Evolutionary conservation across 306 rosid genomes (phyloP), one percentile per base, ranked within the genome.

Genomic region (Clitoria ternatea): DNA sequence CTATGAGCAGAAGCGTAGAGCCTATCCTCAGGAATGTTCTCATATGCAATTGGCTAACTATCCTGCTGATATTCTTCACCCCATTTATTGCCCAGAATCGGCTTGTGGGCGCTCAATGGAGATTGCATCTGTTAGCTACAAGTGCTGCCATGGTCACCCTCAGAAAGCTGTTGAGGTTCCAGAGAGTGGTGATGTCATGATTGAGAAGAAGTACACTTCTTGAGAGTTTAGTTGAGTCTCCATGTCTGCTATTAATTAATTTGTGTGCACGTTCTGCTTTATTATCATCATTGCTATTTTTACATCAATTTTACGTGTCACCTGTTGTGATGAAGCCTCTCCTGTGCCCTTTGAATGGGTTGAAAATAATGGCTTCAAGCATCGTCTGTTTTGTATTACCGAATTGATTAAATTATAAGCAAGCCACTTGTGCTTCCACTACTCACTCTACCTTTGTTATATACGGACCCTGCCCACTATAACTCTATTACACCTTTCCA

Each of bases 61-160:
- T 8, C 84, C 84, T 45, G 10, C 80, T 0, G 54, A 80, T 63
- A 70, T 74, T 44, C 47, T 62, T 36, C 80, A 69, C 10, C 77
- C 84, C 1, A 80, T 80, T 7, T 12, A 61, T 5, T 80, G 84
- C 60, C 84, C 84, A 1, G 73, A 74, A 43, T 17, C n/a, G 0
- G 0, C 0, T 2, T 80, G 84, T 62, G 70, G 84, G 7, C 18
- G 84, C 4, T 17, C 54, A 0, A 80, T 80, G 84, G 84, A 80
- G 9, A 80, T 74, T 6, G 76, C 68, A 0, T 42, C 80, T 44
- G 72, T 80, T 2, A 69, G 69, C 12, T 80, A 80, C n/a, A 80
- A 55, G 63, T 80, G 84, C 23, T 80, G 84, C 47, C 84, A 80
- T 23, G 84, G 84, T n/a, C 73, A 62, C 0, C 11, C 15, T 29